A percentile compares a stretch with the other conserved stretches of the same genome.
These are phyloP conservation scores for Paramyrothecium roridum DNA, from an alignment of 2,329 filamentous ascomycete genomes.

Conservation along the genomic window DNA sequence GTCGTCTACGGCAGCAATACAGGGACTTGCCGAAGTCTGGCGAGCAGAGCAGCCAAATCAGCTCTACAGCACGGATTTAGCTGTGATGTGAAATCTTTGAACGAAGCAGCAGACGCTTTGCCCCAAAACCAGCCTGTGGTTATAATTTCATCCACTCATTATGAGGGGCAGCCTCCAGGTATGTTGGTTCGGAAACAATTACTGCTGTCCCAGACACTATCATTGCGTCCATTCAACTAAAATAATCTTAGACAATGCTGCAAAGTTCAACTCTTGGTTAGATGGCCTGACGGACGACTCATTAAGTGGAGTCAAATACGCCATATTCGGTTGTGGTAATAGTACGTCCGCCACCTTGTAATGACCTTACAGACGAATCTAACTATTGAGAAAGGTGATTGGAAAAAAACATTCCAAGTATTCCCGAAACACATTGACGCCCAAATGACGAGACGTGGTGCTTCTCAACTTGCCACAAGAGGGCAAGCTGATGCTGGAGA, in stretches of 20 bases:
- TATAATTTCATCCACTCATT: slow-evolving; percentile 63
- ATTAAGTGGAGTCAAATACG: slow-evolving; percentile 57
- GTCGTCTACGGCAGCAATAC: background rate
- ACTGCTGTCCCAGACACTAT: no score
- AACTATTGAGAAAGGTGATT: no score
- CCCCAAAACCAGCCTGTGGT: slow-evolving; percentile 60
- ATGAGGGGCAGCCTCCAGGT: slow-evolving; percentile 62
- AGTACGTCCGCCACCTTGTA: no score
- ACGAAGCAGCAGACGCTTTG: slow-evolving; percentile 58
- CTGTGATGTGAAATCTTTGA: slow-evolving; percentile 52
- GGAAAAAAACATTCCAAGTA: no score
- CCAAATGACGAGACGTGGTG: no score
- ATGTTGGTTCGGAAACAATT: no score
- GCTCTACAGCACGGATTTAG: slow-evolving; percentile 58
- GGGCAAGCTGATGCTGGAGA: no score
- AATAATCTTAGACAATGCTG: slow-evolving; percentile 58
- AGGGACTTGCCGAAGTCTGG: background rate
- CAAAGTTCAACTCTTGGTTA: slow-evolving; percentile 66
- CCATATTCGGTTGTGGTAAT: slow-evolving; percentile 66
- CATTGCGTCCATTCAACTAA: no score
- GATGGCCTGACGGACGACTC: slow-evolving; percentile 46
- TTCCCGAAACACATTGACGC: no score
- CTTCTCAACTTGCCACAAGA: no score
- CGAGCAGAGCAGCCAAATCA: slow-evolving; percentile 29
- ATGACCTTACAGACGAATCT: no score